Conservation (phyloP, 2,329 filamentous ascomycete genomes). For the Colletotrichum chrysophilum region DNA sequence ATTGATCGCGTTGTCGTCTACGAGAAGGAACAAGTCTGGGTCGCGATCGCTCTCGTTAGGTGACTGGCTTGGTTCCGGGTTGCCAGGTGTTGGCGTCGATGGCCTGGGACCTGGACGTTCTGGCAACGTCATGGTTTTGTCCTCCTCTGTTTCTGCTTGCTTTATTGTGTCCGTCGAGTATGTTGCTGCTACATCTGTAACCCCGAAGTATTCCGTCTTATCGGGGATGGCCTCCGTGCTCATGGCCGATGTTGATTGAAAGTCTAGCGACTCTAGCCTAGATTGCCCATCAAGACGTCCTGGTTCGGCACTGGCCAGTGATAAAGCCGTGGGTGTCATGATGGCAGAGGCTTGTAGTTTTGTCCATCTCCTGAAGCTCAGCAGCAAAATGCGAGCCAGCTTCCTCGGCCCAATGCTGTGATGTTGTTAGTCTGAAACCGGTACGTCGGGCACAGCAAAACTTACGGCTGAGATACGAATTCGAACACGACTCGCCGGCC, state of each 20-base stretch:
- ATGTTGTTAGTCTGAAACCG: neutral
- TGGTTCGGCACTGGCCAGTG: neutral
- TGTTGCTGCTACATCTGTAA: no score
- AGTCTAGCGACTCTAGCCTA: neutral
- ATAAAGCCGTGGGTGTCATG: neutral
- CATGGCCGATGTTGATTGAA: neutral
- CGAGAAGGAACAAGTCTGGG: conserved; percentile 34
- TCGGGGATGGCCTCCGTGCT: neutral
- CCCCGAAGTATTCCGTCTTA: neutral
- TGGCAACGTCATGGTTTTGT: neutral
- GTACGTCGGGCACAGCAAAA: neutral
- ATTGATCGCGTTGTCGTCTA: conserved; percentile 48
- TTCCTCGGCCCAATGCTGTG: conserved; percentile 40
- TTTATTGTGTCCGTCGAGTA: no score
- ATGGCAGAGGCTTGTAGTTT: neutral
- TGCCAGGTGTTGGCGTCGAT: neutral
- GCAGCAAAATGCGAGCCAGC: conserved; percentile 35
- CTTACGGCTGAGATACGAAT: conserved; percentile 43
- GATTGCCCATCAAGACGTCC: neutral
- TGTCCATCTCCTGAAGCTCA: conserved; percentile 31
- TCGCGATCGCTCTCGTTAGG: neutral
- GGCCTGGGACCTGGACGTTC: neutral
- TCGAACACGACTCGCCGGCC: conserved; percentile 33
- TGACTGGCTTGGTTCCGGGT: neutral
- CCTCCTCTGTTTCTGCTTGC: no score